Evolutionary conservation across 1,284 basidiomycete species (phyloP), one percentile per base, ranked within the genome.

Genomic region (Caloboletus inedulis): DNA sequence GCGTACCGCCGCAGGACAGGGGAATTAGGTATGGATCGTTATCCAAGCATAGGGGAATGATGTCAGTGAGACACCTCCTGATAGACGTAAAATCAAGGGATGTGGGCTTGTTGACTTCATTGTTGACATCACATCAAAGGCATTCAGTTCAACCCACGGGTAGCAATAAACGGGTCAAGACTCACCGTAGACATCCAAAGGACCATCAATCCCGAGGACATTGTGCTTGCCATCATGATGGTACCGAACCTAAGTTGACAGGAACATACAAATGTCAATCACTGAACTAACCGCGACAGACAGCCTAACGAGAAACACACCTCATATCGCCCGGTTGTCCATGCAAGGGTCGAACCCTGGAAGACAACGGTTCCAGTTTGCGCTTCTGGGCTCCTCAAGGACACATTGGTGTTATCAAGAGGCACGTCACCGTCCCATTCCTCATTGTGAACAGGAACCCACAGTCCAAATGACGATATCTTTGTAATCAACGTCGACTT

Each of bases 151-250:
- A 35, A 44, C 25, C 44, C 53, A 14, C 42, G 37, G 13, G 52
- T 5, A 41, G 4, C 47, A 21, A 37, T 41, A 18, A 47, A 16
- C 33, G n/a, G 4, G 23, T 13, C 16, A 27, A 19, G 34, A 72
- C 87, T 57, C 61, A 91, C 93, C 87, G 61, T 85, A 92, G 36
- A 99, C 87, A 68, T 97, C 93, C 54, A 98, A 74, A 1, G 92
- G 91, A 2, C 85, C 85, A 50, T 89, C 84, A 44, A 87, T 70
- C 50, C 85, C 84, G 80, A 99, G 89, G 52, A 99, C 96, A 67
- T 95, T 97, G 73, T 99, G 92, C 70, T 96, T 98, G 43, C 92
- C 91, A 68, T 93, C 90, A 62, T 95, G 93, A 68, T 96, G 93
- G 64, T 91, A 91, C 3, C 89, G 84, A 55, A 87, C 74, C 87